Conservation (phyloP, 2,329 filamentous ascomycete genomes). For the Celoporthe dispersa region DNA sequence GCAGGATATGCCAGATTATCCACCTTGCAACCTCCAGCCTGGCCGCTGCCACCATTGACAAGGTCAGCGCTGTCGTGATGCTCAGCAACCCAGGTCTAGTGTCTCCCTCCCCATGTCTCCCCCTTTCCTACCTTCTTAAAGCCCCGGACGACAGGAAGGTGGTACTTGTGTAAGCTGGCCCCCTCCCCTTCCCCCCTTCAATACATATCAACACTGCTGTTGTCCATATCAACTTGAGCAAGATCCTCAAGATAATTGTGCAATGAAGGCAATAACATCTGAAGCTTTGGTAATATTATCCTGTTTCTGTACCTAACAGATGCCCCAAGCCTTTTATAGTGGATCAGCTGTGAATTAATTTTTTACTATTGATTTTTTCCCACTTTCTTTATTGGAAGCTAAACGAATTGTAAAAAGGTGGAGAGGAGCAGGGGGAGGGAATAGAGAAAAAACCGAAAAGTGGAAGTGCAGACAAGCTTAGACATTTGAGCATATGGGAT, state of each 20-base stretch:
- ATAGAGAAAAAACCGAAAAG: too few relatives aligned
- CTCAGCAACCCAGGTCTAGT: constrained; percentile 35
- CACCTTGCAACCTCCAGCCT: constrained; percentile 35
- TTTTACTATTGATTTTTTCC: too few relatives aligned
- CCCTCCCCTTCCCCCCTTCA: background rate
- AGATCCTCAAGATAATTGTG: background rate
- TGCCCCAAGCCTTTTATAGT: background rate
- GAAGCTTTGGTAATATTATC: background rate
- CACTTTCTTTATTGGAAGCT: too few relatives aligned
- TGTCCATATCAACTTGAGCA: background rate
- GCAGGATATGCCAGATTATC: constrained; percentile 38
- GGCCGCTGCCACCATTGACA: constrained; percentile 23
- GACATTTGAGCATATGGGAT: too few relatives aligned
- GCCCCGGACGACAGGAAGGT: background rate
- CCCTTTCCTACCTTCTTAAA: background rate
- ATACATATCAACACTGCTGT: background rate
- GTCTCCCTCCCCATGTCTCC: background rate
- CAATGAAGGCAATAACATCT: background rate
- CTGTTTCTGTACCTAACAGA: background rate
- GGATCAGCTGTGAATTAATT: background rate
- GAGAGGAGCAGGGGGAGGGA: too few relatives aligned
- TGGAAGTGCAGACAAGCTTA: too few relatives aligned
- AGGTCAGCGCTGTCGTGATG: constrained; percentile 35
- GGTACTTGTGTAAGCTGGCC: background rate
- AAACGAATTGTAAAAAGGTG: too few relatives aligned